Conservation (phyloP, 129 eudicot genomes). For the Centella asiatica region DNA sequence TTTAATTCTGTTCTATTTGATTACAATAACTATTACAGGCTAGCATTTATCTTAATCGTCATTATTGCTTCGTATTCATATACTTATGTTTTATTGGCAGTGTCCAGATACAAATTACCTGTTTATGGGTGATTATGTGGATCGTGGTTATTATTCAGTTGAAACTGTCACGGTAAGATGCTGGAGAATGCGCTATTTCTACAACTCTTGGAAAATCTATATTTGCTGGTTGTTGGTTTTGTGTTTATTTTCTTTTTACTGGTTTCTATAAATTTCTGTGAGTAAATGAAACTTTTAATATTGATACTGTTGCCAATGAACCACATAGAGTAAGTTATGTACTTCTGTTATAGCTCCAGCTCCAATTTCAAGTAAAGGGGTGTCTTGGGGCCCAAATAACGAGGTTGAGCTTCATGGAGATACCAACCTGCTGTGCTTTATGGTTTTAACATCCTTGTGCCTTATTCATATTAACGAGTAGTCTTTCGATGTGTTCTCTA, state of each 20-base stretch:
- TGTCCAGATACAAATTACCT: conserved; percentile 93
- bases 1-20: too few relatives aligned
- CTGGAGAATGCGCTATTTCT: not conserved
- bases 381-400: not conserved
- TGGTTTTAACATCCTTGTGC: not conserved
- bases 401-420: not conserved
- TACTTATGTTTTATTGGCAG: conserved; percentile 28
- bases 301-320: too few relatives aligned
- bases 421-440: not conserved
- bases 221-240: not conserved
- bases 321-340: too few relatives aligned
- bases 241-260: not conserved
- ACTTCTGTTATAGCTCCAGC: too few relatives aligned
- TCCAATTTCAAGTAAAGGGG: too few relatives aligned
- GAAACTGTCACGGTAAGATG: conserved; percentile 79
- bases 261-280: not conserved
- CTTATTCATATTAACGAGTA: too few relatives aligned
- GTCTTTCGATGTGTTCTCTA: too few relatives aligned
- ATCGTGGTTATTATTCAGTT: conserved; percentile 90
- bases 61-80: not conserved
- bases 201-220: not conserved
- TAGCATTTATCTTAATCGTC: not conserved
- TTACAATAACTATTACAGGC: too few relatives aligned
- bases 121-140: conserved; percentile 94
- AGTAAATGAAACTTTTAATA: not conserved